These are phyloP conservation scores for Fomitopsis palustris DNA, from an alignment of 1,284 basidiomycete species.

Conservation along the genomic window DNA sequence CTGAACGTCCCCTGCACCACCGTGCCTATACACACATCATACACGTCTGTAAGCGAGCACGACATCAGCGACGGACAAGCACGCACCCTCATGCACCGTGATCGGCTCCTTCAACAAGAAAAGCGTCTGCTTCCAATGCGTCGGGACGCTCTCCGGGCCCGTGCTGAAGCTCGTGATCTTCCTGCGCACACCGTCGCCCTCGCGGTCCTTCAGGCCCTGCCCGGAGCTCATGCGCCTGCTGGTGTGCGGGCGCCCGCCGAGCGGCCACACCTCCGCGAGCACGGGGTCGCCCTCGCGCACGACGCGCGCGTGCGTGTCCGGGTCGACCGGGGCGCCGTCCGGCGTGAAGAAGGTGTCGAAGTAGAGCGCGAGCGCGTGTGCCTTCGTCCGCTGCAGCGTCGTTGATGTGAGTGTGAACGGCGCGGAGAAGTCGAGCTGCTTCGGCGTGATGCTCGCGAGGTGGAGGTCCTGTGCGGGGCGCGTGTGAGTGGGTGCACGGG, in stretches of 20 bases:
- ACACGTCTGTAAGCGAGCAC: neutral
- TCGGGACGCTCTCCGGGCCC: slow-evolving; percentile 80
- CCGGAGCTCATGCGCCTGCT: slow-evolving; percentile 41
- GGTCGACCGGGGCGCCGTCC: slow-evolving; percentile 50
- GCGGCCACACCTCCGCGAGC: slow-evolving; percentile 75
- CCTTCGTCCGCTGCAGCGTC: slow-evolving; percentile 54
- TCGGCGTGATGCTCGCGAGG: slow-evolving; percentile 57
- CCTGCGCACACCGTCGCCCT: slow-evolving; percentile 32
- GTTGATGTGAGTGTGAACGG: slow-evolving; percentile 70
- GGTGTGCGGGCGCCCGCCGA: slow-evolving; percentile 55
- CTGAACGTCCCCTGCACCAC: slow-evolving; percentile 79
- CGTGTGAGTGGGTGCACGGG: neutral
- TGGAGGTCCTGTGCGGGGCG: slow-evolving; percentile 60
- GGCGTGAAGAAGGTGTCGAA: slow-evolving; percentile 91
- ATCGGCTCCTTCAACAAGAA: slow-evolving; percentile 87
- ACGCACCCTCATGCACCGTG: slow-evolving; percentile 65
- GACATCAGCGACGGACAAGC: neutral
- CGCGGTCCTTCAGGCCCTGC: slow-evolving; percentile 29
- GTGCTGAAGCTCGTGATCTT: slow-evolving; percentile 86
- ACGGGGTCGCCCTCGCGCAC: slow-evolving; percentile 55
- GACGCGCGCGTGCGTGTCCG: slow-evolving; percentile 46
- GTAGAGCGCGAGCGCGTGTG: slow-evolving; percentile 86
- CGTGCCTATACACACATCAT: slow-evolving; percentile 47
- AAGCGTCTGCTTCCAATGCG: slow-evolving; percentile 98
- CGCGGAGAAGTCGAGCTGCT: slow-evolving; percentile 78